phyloP scores from a whole-genome alignment of 2,329 filamentous ascomycete species.

The Botryotinia globosa region DNA sequence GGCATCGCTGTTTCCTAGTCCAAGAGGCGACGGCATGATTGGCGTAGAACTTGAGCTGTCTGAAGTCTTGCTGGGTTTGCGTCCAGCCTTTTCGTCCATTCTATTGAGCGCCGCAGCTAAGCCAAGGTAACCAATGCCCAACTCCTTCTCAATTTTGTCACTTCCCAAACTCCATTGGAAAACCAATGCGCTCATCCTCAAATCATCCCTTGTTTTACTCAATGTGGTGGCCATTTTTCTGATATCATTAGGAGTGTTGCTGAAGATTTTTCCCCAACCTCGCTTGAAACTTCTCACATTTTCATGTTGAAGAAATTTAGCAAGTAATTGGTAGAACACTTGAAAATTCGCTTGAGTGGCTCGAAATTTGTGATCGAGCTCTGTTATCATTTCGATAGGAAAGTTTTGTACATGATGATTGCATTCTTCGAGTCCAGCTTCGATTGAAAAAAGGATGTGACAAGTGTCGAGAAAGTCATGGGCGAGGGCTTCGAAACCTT shows the following conservation, averaged over 20 bases:
- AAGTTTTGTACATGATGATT: slow-evolving; percentile 51
- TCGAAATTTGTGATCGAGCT: slow-evolving; percentile 62
- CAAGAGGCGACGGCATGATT: neutral
- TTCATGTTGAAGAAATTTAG: slow-evolving; percentile 45
- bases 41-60: neutral
- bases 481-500: slow-evolving; percentile 58
- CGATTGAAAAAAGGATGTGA: slow-evolving; percentile 65
- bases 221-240: slow-evolving; percentile 58
- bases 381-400: slow-evolving; percentile 58
- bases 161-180: slow-evolving; percentile 64
- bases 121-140: slow-evolving; percentile 65
- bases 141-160: slow-evolving; percentile 55
- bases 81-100: slow-evolving; percentile 36
- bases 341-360: slow-evolving; percentile 60
- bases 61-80: slow-evolving; percentile 3
- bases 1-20: neutral
- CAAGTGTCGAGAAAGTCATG: slow-evolving; percentile 66
- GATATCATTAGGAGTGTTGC: slow-evolving; percentile 52
- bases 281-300: slow-evolving; percentile 40
- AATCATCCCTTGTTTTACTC: slow-evolving; percentile 55
- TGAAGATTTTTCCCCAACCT: slow-evolving; percentile 62
- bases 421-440: slow-evolving; percentile 60
- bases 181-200: slow-evolving; percentile 62
- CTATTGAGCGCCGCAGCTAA: slow-evolving; percentile 62
- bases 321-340: slow-evolving; percentile 61